A percentile compares a stretch with the other conserved stretches of the same genome.
Evolutionary conservation across 208 protist genomes (phyloP).

Genomic region (Naegleria gruberi): DNA sequence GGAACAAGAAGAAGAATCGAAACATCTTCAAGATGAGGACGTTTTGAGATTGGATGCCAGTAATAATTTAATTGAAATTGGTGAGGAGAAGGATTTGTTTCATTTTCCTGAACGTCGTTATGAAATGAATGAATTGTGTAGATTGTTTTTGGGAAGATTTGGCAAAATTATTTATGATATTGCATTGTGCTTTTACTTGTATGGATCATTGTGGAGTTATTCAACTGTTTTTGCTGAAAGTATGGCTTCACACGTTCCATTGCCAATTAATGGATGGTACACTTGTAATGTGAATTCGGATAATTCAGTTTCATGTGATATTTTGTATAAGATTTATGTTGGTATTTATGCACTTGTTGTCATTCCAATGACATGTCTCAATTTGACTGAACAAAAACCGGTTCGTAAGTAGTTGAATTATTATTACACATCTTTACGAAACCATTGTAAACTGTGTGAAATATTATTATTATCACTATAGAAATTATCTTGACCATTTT

Average conservation of each 20-base stretch:
- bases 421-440: background rate
- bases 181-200: background rate
- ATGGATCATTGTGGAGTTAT: slow-evolving; percentile 13
- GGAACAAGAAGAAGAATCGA: background rate
- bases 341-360: slow-evolving; percentile 9
- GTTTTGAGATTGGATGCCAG: background rate
- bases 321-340: slow-evolving; percentile 18
- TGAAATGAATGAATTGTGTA: slow-evolving; percentile 19
- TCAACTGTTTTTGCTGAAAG: slow-evolving; percentile 13
- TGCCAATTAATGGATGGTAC: slow-evolving; percentile 12
- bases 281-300: slow-evolving; percentile 17
- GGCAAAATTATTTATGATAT: slow-evolving; percentile 15
- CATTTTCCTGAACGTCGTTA: background rate
- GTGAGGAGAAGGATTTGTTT: background rate
- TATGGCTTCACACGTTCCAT: slow-evolving; percentile 21
- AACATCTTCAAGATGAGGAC: background rate
- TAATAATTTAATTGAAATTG: background rate
- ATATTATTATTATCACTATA: background rate
- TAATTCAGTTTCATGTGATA: background rate
- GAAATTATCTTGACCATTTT: slow-evolving; percentile 18
- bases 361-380: slow-evolving; percentile 16
- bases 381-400: slow-evolving; percentile 26
- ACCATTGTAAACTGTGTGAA: no score
- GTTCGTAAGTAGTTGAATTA: background rate
- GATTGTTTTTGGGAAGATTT: slow-evolving; percentile 11